Evolutionary conservation across 2,329 filamentous ascomycete species (phyloP), one percentile per base, ranked within the genome.

Genomic region (Drechslerella stenobrocha): DNA sequence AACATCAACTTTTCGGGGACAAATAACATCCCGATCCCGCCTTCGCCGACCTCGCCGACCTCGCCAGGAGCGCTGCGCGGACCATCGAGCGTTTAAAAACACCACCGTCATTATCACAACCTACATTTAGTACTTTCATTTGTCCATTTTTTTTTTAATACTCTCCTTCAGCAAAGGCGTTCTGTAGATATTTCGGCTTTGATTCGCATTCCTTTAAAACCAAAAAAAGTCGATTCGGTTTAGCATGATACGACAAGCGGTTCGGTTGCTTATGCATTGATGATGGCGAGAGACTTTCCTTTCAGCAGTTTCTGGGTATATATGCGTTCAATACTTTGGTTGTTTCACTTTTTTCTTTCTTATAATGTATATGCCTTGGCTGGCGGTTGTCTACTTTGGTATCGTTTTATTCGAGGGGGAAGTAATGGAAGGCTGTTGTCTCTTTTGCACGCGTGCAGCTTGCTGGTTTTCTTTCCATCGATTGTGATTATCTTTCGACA

Each of bases 1-100:
- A 60, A 40, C 26, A 50, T 56, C 23, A 60, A 67, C 28, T 67
- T 60, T 23, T 42, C 63, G 8, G 61, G 40, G n/a, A 48, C 18
- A 28, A 46, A 15, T 15, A 58, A 34, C 44, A 15, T 47, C 24
- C 44, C 55, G 11, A 47, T 67, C 2, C 37, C 37, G 7, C 32
- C 61, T 26, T 58, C 58, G 30, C 55, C 63, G 7, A 50, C 23
- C 6, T 47, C 55, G 8, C 63, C 63, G 20, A 48, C 48, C 3
- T 60, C 55, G 32, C 63, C 63, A 15, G 48, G 45, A 52, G 48
- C 56, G n/a, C 9, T 48, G 7, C 42, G 44, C 20, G 63, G 52
- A 13, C 63, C 63, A 2, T 51, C 63, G 26, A 67, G 61, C n/a
- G 37, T 66, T 2, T 66, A 45, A 50, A n/a, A n/a, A 32, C 7